Base-by-base conservation (phyloP, 192 early-diverging fungal genomes). In the Polychytrium aggregatum region DNA sequence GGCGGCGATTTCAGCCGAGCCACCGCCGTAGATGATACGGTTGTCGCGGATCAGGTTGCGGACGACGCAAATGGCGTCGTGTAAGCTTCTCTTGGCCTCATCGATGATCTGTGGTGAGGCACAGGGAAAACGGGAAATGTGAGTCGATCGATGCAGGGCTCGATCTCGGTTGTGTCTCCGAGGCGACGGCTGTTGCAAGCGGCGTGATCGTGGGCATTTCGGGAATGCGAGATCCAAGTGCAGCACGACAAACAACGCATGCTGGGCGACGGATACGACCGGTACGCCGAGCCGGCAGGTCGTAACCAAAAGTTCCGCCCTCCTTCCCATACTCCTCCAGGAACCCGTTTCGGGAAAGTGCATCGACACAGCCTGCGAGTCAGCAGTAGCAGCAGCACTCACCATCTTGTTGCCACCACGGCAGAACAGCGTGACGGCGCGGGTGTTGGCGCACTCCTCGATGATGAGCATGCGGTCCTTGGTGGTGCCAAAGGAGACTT, bases 401-500 rank as follows among this genome's bases (percentile, higher is more conserved):
- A 79, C 78, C 95, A 97, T 95, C 77, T 98, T 97, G 78, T 97
- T 98, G 55, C 92, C 93, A 50, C 95, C 95, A 47, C 95, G 84
- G 39, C 92, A 86, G 67, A 98, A 90, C 34, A 96, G 74, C 18
- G 95, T 98, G 18, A 98, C 92, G 10, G 95, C 95, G 52, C 92
- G 84, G 22, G 89, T 83, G 74, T 99, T 99, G 68, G 97, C 91
- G 51, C 97, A 99, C 62, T 99, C 84, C 59, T 99, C 97, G 67
- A 99, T 97, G 2, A 99, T 85, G 38, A 99, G 73, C 97, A 99
- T 99, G 52, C 89, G 84, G 59, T 99, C 97, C 70, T 94, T 95
- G 30, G 93, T 97, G 8, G 93, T 97, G 50, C 93, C 93, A 54
- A 97, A 97, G 17, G 82, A 74, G 53, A 97, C 57, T 64, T 99